Percentiles rank a stretch among this genome's conserved stretches.
Conservation (phyloP, 768 basidiomycete species). For the Amanita polypyramis region DNA sequence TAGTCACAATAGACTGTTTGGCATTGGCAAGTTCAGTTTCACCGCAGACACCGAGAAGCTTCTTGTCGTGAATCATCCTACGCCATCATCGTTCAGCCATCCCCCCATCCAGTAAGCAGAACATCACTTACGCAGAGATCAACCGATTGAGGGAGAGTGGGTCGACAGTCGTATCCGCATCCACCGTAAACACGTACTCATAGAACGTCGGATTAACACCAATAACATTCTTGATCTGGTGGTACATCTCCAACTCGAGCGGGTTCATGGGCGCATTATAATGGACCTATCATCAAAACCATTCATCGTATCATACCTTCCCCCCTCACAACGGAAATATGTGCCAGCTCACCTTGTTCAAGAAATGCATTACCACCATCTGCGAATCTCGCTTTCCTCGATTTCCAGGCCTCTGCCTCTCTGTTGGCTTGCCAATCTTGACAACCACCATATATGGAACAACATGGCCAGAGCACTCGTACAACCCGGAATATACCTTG, state of each 20-base stretch:
- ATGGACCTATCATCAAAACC: slow-evolving; percentile 56
- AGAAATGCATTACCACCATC: slow-evolving; percentile 92
- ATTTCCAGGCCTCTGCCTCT: slow-evolving; percentile 89
- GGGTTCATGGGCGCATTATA: slow-evolving; percentile 97
- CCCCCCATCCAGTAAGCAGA: not conserved
- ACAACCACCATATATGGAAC: slow-evolving; percentile 89
- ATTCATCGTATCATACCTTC: not conserved
- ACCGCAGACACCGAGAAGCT: slow-evolving; percentile 88
- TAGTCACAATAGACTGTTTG: slow-evolving; percentile 90
- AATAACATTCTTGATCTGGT: slow-evolving; percentile 99
- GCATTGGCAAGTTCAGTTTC: slow-evolving; percentile 90
- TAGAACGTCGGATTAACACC: slow-evolving; percentile 99
- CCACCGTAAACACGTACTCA: slow-evolving; percentile 89
- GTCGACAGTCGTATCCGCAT: slow-evolving; percentile 92
- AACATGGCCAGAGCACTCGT: slow-evolving; percentile 90
- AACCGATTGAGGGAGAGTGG: slow-evolving; percentile 81
- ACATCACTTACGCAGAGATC: slow-evolving; percentile 73
- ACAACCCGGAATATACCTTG: slow-evolving; percentile 93
- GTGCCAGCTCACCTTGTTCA: slow-evolving; percentile 81
- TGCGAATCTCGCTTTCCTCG: slow-evolving; percentile 98
- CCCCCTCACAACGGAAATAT: not conserved
- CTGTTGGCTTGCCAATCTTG: slow-evolving; percentile 93
- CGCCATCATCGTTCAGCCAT: slow-evolving; percentile 1
- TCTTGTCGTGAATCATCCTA: slow-evolving; percentile 96
- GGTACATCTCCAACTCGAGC: slow-evolving; percentile 94